Base-by-base conservation (phyloP, 169 alveolate species). In the Plasmodium coatneyi region DNA sequence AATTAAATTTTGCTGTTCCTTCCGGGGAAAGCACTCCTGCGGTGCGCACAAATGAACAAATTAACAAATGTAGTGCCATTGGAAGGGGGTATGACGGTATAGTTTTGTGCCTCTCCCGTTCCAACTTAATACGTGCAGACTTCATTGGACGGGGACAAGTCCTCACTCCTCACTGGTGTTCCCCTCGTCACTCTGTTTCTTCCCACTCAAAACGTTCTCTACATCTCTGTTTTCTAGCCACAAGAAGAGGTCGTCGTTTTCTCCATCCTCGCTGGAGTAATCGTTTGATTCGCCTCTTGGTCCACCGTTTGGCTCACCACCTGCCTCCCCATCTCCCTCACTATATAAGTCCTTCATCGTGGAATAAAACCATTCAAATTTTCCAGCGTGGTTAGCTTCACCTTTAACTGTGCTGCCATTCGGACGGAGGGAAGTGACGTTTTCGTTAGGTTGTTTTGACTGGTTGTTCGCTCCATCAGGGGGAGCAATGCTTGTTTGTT, bases 211-310 rank as follows among this genome's bases (percentile, higher is more conserved):
- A 36, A 89, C 89, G 70, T 79, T 41, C 79, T 89, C 76, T 16
- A 89, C 89, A 79, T 89, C 82, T 46, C 71, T 89, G 70, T 89
- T 80, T 78, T 89, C 32, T 60, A 89, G 49, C 94, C 94, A 89
- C 30, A 43, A 5, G 46, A 89, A 89, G 34, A 89, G 49, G 72
- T 89, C 82, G 22, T 54, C 25, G 28, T 89, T 89, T 89, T 79
- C 94, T 25, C 94, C 78, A 43, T 25, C 82, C 25, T 86, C 93
- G 49, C 84, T 71, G 56, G 89, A 80, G 43, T 56, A 78, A 16
- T 76, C 71, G 12, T 89, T 89, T 12, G 1, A 22, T 0, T 60
- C 90, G 22, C 30, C 83, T 16, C 32, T 60, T 56, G 43, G 5
- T 14, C 30, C 82, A 28, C 19, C 74, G 41, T 60, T 71, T 16